Evolutionary conservation across 192 early-diverging fungal genomes (phyloP), one percentile per base, ranked within the genome.

Genomic region (Coemansia sp.): DNA sequence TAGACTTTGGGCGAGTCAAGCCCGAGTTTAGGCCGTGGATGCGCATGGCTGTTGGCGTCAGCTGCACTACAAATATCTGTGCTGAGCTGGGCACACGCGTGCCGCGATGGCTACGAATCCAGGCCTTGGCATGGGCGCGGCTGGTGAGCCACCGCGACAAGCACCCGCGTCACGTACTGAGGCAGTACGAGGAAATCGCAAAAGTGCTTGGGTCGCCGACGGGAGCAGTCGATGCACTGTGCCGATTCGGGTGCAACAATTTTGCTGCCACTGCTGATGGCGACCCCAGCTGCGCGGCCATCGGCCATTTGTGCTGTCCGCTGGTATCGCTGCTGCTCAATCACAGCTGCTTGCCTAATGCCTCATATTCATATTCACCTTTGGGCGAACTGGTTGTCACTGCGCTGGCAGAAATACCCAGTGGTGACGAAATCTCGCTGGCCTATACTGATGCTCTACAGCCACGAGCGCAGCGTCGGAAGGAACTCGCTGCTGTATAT

Each of bases 301-400:
- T 58, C 29, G 79, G 79, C 3, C 68, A 74, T 15, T 36, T 84
- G 46, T 78, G 76, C 45, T 75, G 77, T 38, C 82, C 82, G 29
- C 37, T 84, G 45, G 65, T 66, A 0, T 76, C 82, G 0, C 38
- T 79, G 37, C 55, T 79, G 65, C 64, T 84, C 58, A 84, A 84
- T 71, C 82, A 84, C 70, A 76, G 74, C 41, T 84, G 82, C 60
- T 11, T 45, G 17, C 82, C 77, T 6, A 84, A 76, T 3, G 73
- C 74, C 21, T 31, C 53, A 2, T 71, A 71, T 59, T 58, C 64
- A 0, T 79, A 70, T 46, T 21, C 46, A 0, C 15, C 1, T 1
- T 23, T n/a, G 5, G 77, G 82, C 5, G 7, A 32, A 5, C 74
- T 76, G 51, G 37, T 63, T 25, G 66, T 84, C 12, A 46, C 55